Evolutionary conservation across 2,329 filamentous ascomycete species (phyloP).

Genomic region (Penicillium frequentans): DNA sequence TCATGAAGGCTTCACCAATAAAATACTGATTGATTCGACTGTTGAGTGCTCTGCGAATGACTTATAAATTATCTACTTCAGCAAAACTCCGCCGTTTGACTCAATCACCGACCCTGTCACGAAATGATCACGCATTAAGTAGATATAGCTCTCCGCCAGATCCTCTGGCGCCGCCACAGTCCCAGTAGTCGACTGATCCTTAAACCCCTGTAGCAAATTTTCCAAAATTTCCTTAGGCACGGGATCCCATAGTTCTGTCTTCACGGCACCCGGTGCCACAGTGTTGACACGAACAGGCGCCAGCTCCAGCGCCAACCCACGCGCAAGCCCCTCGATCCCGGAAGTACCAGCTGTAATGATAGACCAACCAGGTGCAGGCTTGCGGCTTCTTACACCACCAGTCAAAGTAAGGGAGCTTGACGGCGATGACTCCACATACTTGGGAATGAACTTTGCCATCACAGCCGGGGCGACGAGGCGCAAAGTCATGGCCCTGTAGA

Average conservation of each 20-base stretch:
- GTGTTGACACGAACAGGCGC: conserved; percentile 45
- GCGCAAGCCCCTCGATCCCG: conserved; percentile 33
- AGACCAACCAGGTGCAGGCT: conserved; percentile 36
- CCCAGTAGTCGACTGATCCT: conserved; percentile 20
- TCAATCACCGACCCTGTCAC: conserved; percentile 32
- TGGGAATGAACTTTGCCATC: conserved; percentile 41
- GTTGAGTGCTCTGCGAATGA: background rate
- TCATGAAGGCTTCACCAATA: too few relatives aligned
- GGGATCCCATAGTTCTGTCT: conserved; percentile 40
- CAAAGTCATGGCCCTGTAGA: conserved; percentile 29
- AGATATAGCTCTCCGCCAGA: conserved; percentile 47
- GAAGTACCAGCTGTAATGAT: conserved; percentile 26
- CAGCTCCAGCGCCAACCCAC: conserved; percentile 44
- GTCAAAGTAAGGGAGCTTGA: conserved; percentile 44
- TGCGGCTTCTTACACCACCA: conserved; percentile 35
- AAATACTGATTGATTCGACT: too few relatives aligned
- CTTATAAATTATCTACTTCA: background rate
- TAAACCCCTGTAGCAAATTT: conserved; percentile 31
- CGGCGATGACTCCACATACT: conserved; percentile 32
- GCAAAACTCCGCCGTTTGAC: conserved; percentile 10
- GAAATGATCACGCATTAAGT: conserved; percentile 46
- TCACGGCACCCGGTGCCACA: conserved; percentile 42
- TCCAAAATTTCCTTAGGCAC: conserved; percentile 11
- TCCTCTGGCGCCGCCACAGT: conserved; percentile 34
- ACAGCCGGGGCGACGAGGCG: conserved; percentile 37